These are phyloP conservation scores for Candida frijolesensis DNA, from an alignment of 1,139 yeast genomes.

Conservation along the genomic window DNA sequence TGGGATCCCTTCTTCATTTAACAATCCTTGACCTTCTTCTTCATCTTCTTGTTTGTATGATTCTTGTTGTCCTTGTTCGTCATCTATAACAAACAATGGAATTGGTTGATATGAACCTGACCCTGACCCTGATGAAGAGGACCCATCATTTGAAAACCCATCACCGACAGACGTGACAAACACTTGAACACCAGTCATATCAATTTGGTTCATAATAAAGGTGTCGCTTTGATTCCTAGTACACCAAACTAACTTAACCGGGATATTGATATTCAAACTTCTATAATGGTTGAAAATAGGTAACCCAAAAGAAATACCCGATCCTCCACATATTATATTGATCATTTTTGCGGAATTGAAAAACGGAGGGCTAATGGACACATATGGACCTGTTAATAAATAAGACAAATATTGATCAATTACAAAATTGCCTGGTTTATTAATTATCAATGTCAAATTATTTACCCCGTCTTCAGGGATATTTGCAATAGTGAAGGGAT, in stretches of 20 bases:
- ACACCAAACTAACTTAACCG: slow-evolving; percentile 52
- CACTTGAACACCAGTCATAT: slow-evolving; percentile 19
- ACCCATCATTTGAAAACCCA: slow-evolving; percentile 2
- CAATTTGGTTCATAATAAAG: slow-evolving; percentile 22
- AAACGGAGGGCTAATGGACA: slow-evolving; percentile 28
- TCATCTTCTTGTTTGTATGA: slow-evolving; percentile 13
- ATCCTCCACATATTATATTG: slow-evolving; percentile 76
- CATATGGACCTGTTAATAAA: slow-evolving; percentile 31
- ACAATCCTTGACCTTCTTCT: slow-evolving; percentile 23
- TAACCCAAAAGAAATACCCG: slow-evolving; percentile 79
- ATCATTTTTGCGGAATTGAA: slow-evolving; percentile 52
- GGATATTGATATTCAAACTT: slow-evolving; percentile 10
- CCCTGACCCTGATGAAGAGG: slow-evolving; percentile 3
- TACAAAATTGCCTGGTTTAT: slow-evolving; percentile 20
- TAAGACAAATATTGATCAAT: slow-evolving; percentile 20
- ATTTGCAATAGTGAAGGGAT: slow-evolving; percentile 39
- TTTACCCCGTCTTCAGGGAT: slow-evolving; percentile 15
- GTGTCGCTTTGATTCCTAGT: slow-evolving; percentile 33
- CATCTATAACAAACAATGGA: slow-evolving; percentile 16
- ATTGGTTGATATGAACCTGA: slow-evolving; percentile 7
- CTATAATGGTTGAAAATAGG: slow-evolving; percentile 52
- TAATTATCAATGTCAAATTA: slow-evolving; percentile 29
- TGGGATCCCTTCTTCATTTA: slow-evolving; percentile 4
- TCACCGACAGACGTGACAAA: slow-evolving; percentile 19
- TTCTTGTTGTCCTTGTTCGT: slow-evolving; percentile 10